Evolutionary conservation across 768 basidiomycete genomes (phyloP).

Genomic region (Lepiota venenata): DNA sequence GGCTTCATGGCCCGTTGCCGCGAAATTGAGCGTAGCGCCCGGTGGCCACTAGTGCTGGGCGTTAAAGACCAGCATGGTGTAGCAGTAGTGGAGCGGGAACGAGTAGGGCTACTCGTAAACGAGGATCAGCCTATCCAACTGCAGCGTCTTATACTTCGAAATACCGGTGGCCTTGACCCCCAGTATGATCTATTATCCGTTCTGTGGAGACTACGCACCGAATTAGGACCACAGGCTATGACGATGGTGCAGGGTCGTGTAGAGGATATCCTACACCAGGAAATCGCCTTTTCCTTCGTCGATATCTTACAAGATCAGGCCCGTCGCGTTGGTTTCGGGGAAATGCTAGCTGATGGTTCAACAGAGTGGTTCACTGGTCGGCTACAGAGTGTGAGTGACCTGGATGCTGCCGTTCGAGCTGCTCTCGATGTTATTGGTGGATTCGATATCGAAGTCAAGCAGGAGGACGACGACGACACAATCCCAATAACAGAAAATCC

Average conservation of each 20-base stretch:
- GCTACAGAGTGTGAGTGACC: constrained; percentile 51
- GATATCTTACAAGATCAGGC: constrained; percentile 74
- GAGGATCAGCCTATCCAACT: constrained; percentile 69
- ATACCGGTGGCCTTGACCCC: constrained; percentile 38
- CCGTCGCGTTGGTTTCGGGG: constrained; percentile 46
- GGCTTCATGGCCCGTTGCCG: constrained; percentile 90
- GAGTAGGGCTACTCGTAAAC: constrained; percentile 56
- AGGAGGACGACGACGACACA: constrained; percentile 71
- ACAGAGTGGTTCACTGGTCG: constrained; percentile 60
- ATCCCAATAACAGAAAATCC: constrained; percentile 40
- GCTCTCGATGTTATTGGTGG: constrained; percentile 71
- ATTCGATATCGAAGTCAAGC: constrained; percentile 68
- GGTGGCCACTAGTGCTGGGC: constrained; percentile 75
- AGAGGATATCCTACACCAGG: constrained; percentile 67
- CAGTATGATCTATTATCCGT: constrained; percentile 57
- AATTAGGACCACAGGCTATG: constrained; percentile 56
- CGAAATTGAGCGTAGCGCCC: constrained; percentile 83
- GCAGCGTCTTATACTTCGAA: constrained; percentile 44
- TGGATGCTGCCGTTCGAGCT: constrained; percentile 52
- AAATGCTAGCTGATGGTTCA: constrained; percentile 56
- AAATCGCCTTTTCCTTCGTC: constrained; percentile 71
- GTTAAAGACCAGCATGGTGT: constrained; percentile 41
- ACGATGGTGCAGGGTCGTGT: constrained; percentile 56
- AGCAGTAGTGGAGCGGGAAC: constrained; percentile 74
- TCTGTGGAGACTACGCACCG: constrained; percentile 59